A percentile compares a stretch with the other conserved stretches of the same genome.
These are phyloP conservation scores for Ascochyta clinopodiicola DNA, from an alignment of 2,329 filamentous ascomycete genomes.

Conservation along the genomic window DNA sequence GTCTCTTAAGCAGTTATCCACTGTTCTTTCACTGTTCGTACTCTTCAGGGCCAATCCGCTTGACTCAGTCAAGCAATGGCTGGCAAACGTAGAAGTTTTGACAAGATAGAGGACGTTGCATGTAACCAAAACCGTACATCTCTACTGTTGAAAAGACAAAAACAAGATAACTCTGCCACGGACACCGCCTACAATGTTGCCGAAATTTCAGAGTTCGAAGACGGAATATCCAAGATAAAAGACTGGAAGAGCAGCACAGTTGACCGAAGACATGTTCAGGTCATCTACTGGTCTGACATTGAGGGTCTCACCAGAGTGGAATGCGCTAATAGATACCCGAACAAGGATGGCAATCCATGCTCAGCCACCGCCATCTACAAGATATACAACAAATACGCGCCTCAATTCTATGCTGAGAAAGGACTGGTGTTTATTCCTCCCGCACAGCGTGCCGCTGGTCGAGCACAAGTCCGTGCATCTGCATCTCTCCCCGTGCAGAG, in stretches of 20 bases:
- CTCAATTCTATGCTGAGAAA: constrained; percentile 4
- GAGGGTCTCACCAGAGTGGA: neutral
- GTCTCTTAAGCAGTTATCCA: no score
- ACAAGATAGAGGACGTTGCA: neutral
- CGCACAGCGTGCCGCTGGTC: neutral
- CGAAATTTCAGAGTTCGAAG: neutral
- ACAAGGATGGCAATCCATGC: neutral
- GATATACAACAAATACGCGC: neutral
- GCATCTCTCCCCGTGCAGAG: neutral
- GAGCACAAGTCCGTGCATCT: neutral
- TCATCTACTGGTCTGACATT: constrained; percentile 3
- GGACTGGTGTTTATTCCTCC: neutral
- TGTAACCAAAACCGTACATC: no score
- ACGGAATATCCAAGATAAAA: neutral
- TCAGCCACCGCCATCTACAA: constrained; percentile 1
- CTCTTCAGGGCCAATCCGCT: no score
- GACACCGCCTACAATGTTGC: neutral
- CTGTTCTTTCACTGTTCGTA: neutral
- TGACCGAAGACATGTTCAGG: neutral
- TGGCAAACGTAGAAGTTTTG: neutral
- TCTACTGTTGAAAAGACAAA: neutral
- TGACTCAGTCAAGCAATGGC: neutral
- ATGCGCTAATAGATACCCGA: constrained; percentile 1
- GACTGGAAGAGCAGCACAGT: neutral
- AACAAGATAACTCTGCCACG: neutral